These are phyloP conservation scores for Lepidium africanum DNA, from an alignment of 345 rosid genomes.

Conservation along the genomic window DNA sequence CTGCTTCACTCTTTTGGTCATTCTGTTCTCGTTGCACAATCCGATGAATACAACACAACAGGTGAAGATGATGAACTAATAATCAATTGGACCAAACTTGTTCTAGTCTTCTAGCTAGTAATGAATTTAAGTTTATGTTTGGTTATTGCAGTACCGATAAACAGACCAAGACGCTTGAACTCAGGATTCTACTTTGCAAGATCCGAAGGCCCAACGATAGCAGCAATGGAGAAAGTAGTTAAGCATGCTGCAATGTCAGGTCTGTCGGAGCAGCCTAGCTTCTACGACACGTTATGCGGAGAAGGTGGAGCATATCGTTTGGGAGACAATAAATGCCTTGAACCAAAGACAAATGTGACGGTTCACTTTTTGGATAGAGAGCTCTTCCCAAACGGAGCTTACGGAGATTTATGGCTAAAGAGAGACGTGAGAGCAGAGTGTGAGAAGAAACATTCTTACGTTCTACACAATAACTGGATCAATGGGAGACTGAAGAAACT, in stretches of 20 bases:
- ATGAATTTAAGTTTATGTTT: not conserved
- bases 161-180: conserved; percentile 80
- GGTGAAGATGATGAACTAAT: conserved; percentile 32
- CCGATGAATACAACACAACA: conserved; percentile 76
- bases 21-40: conserved; percentile 68
- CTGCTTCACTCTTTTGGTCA: conserved; percentile 60
- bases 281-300: conserved; percentile 84
- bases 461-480: conserved; percentile 84
- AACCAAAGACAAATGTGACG: conserved; percentile 60
- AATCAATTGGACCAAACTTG: not conserved
- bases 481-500: conserved; percentile 82
- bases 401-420: conserved; percentile 59
- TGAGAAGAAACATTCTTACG: conserved; percentile 44
- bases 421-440: conserved; percentile 53
- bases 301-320: conserved; percentile 58
- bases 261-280: conserved; percentile 90
- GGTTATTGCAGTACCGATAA: conserved; percentile 53
- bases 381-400: conserved; percentile 91
- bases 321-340: conserved; percentile 53
- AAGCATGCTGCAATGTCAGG: conserved; percentile 72
- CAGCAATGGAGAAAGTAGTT: conserved; percentile 85
- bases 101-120: not conserved
- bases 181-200: conserved; percentile 83
- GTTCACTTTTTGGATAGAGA: conserved; percentile 72
- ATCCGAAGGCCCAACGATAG: conserved; percentile 49